These are phyloP conservation scores for Saccharomycopsis javanensis DNA, from an alignment of 805 yeast species.

Conservation along the genomic window DNA sequence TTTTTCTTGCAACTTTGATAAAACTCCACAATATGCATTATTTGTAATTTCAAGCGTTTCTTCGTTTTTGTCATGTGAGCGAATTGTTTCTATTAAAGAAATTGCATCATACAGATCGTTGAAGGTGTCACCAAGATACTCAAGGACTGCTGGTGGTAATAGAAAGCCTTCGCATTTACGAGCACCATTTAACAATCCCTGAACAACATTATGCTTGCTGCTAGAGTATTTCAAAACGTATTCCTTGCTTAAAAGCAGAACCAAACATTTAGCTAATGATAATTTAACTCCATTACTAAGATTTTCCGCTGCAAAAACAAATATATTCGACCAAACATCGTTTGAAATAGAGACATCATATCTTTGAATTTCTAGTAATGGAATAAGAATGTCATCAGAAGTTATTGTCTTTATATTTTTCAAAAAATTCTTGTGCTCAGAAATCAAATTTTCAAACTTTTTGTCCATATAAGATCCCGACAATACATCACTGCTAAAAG, in stretches of 20 bases:
- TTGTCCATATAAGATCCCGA: constrained; percentile 18
- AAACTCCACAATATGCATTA: constrained; percentile 85
- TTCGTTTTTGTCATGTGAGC: constrained; percentile 23
- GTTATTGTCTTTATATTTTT: constrained; percentile 27
- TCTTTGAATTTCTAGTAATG: constrained; percentile 73
- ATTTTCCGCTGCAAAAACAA: constrained; percentile 64
- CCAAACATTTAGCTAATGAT: constrained; percentile 75
- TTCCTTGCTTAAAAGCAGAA: constrained; percentile 74
- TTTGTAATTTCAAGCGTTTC: constrained; percentile 59
- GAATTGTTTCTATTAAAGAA: constrained; percentile 65
- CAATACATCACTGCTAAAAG: constrained; percentile 3
- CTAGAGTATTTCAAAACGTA: constrained; percentile 89
- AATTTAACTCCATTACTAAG: constrained; percentile 51
- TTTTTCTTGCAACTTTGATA: constrained; percentile 80
- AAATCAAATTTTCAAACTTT: constrained; percentile 26
- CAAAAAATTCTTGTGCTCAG: constrained; percentile 28
- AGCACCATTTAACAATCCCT: constrained; percentile 76
- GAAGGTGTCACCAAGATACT: constrained; percentile 77
- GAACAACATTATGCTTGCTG: constrained; percentile 76
- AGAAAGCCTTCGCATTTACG: constrained; percentile 62
- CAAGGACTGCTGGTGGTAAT: constrained; percentile 88
- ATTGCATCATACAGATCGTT: constrained; percentile 89
- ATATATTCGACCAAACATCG: constrained; percentile 70
- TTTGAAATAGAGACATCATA: constrained; percentile 72
- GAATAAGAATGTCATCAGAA: constrained; percentile 53